Conservation (phyloP, 2,329 filamentous ascomycete species). For the Didymosphaeria variabile region DNA sequence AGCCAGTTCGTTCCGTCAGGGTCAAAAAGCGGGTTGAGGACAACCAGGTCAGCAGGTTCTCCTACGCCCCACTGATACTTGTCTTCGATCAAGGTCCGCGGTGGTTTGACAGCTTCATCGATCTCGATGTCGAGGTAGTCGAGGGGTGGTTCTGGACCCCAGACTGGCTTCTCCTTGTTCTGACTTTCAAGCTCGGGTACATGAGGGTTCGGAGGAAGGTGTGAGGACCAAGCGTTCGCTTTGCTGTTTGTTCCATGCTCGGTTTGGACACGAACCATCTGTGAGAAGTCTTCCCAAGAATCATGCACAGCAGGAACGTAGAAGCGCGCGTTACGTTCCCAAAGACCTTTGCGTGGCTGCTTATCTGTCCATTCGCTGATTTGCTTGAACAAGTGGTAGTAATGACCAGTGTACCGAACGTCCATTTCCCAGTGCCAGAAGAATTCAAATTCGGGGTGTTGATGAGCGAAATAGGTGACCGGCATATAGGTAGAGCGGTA, state of each 20-base stretch:
- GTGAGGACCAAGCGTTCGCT: conserved; percentile 54
- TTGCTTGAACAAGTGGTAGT: conserved; percentile 79
- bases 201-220: conserved; percentile 53
- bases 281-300: conserved; percentile 75
- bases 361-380: conserved; percentile 71
- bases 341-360: conserved; percentile 76
- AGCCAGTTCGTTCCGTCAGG: conserved; percentile 76
- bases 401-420: conserved; percentile 87
- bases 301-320: conserved; percentile 77
- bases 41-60: conserved; percentile 79
- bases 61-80: conserved; percentile 71
- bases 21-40: conserved; percentile 80
- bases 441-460: conserved; percentile 87
- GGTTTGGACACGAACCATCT: conserved; percentile 70
- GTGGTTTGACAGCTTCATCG: conserved; percentile 62
- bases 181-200: conserved; percentile 51
- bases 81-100: conserved; percentile 64
- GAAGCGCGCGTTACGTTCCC: conserved; percentile 80
- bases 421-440: conserved; percentile 99
- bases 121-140: conserved; percentile 61
- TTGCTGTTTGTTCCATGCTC: conserved; percentile 60
- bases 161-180: conserved; percentile 57
- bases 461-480: conserved; percentile 89
- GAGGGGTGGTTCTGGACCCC: conserved; percentile 56
- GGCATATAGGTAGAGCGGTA: conserved; percentile 88